A percentile compares a stretch with the other conserved stretches of the same genome.
Evolutionary conservation across 1,139 yeast genomes (phyloP).

Genomic region (Sugiyamaella castrensis): DNA sequence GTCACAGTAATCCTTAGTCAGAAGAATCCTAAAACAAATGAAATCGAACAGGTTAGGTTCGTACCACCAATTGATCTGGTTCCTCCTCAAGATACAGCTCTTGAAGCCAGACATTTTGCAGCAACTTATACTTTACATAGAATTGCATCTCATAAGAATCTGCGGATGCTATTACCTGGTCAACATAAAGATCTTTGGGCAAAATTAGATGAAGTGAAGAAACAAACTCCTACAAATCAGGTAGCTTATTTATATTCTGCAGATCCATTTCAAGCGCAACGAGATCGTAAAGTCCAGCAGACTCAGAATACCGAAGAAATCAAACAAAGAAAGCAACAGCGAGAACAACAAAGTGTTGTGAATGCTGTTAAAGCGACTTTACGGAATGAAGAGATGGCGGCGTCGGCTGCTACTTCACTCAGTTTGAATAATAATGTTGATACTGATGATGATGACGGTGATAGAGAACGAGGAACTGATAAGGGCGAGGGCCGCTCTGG

Average conservation of each 20-base stretch:
- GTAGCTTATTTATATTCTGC: conserved; percentile 45
- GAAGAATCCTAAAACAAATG: conserved; percentile 79
- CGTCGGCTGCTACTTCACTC: not conserved
- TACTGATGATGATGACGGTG: too few species aligned
- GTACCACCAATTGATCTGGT: conserved; percentile 55
- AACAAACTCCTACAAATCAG: conserved; percentile 18
- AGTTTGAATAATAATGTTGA: not conserved
- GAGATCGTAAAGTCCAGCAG: conserved; percentile 43
- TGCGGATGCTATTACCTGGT: conserved; percentile 84
- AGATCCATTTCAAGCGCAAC: conserved; percentile 66
- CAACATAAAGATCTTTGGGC: conserved; percentile 79
- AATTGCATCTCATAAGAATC: conserved; percentile 72
- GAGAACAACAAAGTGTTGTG: conserved; percentile 16
- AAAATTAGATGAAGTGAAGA: conserved; percentile 55
- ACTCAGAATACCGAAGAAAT: conserved; percentile 25
- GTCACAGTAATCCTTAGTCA: conserved; percentile 63
- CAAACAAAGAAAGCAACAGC: conserved; percentile 17
- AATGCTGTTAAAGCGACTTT: conserved; percentile 19
- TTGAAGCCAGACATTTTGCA: conserved; percentile 86
- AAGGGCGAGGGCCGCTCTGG: too few species aligned
- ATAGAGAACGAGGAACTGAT: not conserved
- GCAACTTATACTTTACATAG: conserved; percentile 87
- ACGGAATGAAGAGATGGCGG: conserved; percentile 5
- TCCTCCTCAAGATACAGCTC: conserved; percentile 69
- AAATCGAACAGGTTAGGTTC: conserved; percentile 56